Evolutionary conservation across 441 rosid genomes (phyloP).

Genomic region (Euphorbia schlechtendalii): DNA sequence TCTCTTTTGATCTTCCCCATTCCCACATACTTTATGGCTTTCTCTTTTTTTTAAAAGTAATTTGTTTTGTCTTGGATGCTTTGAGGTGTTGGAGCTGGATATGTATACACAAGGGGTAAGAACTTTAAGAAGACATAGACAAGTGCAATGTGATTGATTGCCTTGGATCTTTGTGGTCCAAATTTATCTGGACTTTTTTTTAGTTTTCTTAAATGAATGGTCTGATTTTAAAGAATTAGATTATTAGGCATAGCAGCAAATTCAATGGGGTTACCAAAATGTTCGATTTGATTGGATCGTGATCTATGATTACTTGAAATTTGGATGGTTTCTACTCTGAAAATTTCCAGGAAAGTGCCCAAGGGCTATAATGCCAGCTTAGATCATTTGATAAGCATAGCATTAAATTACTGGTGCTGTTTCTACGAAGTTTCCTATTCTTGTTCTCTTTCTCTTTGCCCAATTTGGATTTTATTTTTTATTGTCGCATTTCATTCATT

Average conservation of each 20-base stretch:
- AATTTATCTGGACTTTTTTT: slow-evolving; percentile 2
- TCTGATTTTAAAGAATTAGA: background rate
- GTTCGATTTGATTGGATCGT: background rate
- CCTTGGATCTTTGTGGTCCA: background rate
- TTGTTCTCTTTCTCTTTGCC: background rate
- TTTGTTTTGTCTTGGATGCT: background rate
- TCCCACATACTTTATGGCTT: background rate
- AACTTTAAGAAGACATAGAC: background rate
- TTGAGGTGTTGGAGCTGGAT: background rate
- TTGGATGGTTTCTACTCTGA: background rate
- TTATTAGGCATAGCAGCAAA: background rate
- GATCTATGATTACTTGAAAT: background rate
- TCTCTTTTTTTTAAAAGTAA: background rate
- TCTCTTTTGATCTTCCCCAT: slow-evolving; percentile 23
- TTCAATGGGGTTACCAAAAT: background rate
- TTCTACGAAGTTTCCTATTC: slow-evolving; percentile 46
- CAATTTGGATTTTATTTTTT: too few relatives aligned
- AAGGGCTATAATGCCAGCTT: slow-evolving; percentile 15
- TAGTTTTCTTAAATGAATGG: background rate
- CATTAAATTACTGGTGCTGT: slow-evolving; percentile 19
- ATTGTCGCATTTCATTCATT: too few relatives aligned
- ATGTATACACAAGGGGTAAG: too few relatives aligned
- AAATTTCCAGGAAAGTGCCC: slow-evolving; percentile 44
- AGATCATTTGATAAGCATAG: background rate
- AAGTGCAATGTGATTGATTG: slow-evolving; percentile 8